Conservation (phyloP, 495 filamentous ascomycete genomes). For the Hypoxylon lenormandii region DNA sequence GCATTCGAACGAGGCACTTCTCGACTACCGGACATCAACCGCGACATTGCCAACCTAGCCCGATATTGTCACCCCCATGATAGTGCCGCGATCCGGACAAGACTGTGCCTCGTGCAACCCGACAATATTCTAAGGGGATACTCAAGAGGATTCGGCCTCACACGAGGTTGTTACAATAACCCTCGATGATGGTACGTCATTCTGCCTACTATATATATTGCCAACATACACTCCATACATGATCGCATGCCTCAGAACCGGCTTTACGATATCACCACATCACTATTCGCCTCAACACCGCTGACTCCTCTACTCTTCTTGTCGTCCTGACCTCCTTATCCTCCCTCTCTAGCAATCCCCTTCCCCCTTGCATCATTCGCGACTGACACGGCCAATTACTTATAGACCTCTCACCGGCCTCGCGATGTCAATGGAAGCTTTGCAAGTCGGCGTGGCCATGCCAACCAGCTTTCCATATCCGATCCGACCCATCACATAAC, state of each 20-base stretch:
- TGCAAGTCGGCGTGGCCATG: conserved; percentile 67
- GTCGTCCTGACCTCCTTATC: neutral
- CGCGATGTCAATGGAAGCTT: conserved; percentile 68
- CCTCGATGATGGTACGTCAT: conserved; percentile 55
- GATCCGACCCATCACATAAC: conserved; percentile 92
- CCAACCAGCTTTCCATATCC: conserved; percentile 67
- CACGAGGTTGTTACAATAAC: conserved; percentile 51
- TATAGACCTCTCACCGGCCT: conserved; percentile 69
- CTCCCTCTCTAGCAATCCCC: neutral
- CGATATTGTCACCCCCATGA: conserved; percentile 53
- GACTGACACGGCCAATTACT: conserved; percentile 37
- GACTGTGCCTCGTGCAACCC: conserved; percentile 51
- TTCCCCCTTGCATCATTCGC: neutral
- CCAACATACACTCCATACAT: neutral
- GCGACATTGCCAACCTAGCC: conserved; percentile 11
- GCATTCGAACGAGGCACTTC: conserved; percentile 24
- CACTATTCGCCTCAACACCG: conserved; percentile 6
- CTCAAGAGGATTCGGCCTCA: conserved; percentile 54
- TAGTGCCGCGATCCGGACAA: conserved; percentile 49
- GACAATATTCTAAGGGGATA: conserved; percentile 49
- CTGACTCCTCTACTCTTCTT: neutral
- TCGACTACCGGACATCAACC: conserved; percentile 29
- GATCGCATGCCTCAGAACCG: conserved; percentile 33
- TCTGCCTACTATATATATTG: conserved; percentile 5
- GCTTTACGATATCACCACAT: conserved; percentile 15